Base-by-base conservation (phyloP, 441 rosid species). In the Gossypium lobatum region DNA sequence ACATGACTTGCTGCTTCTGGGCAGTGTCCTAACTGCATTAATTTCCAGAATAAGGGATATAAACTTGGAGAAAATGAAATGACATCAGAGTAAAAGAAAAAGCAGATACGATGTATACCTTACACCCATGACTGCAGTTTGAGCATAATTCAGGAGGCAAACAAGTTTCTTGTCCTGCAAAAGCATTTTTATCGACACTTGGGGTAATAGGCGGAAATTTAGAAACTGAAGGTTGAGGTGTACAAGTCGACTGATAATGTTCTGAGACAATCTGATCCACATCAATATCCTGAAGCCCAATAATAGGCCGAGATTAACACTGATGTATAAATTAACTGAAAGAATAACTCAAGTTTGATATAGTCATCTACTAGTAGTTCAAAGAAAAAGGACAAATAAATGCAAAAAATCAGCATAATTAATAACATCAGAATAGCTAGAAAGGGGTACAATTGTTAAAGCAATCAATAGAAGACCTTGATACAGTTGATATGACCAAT, bases 181-280 rank as follows among this genome's bases (percentile, higher is more conserved):
- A 80, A 73, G 81, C 79, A 80, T 68, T 67, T 77, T 75, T 81
- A 71, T 81, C 84, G 62, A 67, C 80, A 72, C 76, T 45, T 54
- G 96, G 97, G 50, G 89, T 89, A 72, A 83, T 84, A 61, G 85
- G 73, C 17, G 88, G 85, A 78, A 82, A 83, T 82, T 78, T 89
- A 53, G 91, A 84, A 76, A 80, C 68, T 64, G 97, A 80, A 68
- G 95, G 85, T 79, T 85, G 91, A 61, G 95, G 95, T 13, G 98
- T 93, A 81, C 82, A 73, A 61, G 80, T 76, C 70, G 96, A 85
- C 71, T 89, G 91, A 85, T 89, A 90, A 85, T 92, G 98, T 75
- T 93, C 91, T 85, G 86, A 88, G 74, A 87, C 85, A 77, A 95
- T 93, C 84, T 90, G 93, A 79, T 95, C 99, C 70, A 95, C 85